Evolutionary conservation across 1,139 yeast genomes (phyloP), one percentile per base, ranked within the genome.

Genomic region (Diutina pseudorugosa): DNA sequence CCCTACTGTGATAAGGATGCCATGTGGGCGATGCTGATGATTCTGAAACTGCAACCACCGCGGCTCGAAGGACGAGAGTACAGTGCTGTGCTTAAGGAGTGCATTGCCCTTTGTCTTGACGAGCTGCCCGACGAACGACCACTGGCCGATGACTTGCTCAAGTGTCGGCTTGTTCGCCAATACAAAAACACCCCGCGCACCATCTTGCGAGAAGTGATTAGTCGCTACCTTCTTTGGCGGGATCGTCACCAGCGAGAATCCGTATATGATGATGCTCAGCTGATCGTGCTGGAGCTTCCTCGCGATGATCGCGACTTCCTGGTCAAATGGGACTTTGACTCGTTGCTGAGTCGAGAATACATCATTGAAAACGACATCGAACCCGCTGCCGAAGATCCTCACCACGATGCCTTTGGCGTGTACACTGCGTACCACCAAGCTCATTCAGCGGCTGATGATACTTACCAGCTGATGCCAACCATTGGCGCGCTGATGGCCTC

Each of bases 1-100:
- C 99, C 99, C 0, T 91, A 90, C 62, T 83, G 96, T 60, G 98
- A 93, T 58, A 89, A 88, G 60, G 98, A 93, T 61, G 96, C 96
- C 1, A 76, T 86, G 73, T 78, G 96, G 70, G 98, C 97, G 1
- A 87, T 94, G 88, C 93, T 89, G 64, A 71, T 93, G 66, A 91
- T 94, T 55, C 88, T 96, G 0, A 87, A 91, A 58, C 88, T 87
- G 60, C 88, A 91, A 51, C 98, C 98, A 5, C 96, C 98, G 2
- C 75, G 98, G 56, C 71, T 94, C 53, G 98, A 94, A 63, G 98
- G 98, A 6, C 72, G 93, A 52, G 89, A 83, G 57, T 89, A 88
- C 63, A 80, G 95, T 0, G 66, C 85, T 0, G 69, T 77, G 1
- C 70, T 93, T 55, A 94, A 91, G 61, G 98, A 94, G 66, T 82